These are phyloP conservation scores for Diaporthe citrichinensis DNA, from an alignment of 2,329 filamentous ascomycete species.

Conservation along the genomic window DNA sequence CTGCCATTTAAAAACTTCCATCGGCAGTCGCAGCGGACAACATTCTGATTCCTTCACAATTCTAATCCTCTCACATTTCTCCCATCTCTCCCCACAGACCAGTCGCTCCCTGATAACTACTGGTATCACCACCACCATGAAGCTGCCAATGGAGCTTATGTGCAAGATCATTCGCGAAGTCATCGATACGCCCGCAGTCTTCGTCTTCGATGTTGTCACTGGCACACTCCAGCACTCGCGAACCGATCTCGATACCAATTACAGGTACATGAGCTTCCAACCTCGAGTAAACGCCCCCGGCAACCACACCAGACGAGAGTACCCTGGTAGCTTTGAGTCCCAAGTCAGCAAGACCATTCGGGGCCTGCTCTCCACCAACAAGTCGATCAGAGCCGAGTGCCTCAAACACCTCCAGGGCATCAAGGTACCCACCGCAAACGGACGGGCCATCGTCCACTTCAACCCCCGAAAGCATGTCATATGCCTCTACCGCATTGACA, in stretches of 20 bases:
- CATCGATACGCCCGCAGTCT: background rate
- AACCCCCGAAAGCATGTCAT: background rate
- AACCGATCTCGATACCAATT: background rate
- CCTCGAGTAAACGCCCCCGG: background rate
- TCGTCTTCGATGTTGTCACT: slow-evolving; percentile 1
- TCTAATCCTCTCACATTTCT: background rate
- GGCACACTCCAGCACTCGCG: background rate
- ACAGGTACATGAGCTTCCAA: background rate
- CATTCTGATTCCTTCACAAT: background rate
- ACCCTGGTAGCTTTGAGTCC: background rate
- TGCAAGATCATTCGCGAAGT: background rate
- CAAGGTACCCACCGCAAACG: background rate
- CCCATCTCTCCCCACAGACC: background rate
- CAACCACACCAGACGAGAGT: accelerated
- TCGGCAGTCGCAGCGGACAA: background rate
- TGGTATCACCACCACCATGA: background rate
- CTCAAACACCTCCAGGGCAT: background rate
- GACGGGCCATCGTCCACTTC: background rate
- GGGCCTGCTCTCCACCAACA: slow-evolving; percentile 1
- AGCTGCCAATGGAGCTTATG: background rate
- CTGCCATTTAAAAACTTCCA: background rate
- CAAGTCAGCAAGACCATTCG: slow-evolving; percentile 25
- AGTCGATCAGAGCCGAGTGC: background rate
- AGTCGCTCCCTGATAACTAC: background rate
- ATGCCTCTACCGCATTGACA: background rate